Conservation (phyloP, 1,139 yeast species). For the Saccharomyces hybrid region DNA sequence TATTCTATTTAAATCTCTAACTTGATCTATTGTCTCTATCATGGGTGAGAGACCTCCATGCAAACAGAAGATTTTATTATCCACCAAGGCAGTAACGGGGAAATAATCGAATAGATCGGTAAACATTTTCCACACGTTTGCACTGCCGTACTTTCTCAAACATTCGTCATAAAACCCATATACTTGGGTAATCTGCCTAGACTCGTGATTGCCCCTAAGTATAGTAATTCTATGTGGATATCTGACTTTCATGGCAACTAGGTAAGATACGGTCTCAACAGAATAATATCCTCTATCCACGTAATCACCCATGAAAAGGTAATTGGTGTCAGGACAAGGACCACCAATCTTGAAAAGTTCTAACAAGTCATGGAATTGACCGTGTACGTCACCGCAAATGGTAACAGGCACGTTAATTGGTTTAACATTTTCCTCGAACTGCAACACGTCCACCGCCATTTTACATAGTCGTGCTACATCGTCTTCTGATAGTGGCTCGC, state of each 20-base stretch:
- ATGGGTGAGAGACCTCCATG: slow-evolving; percentile 92
- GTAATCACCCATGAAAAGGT: slow-evolving; percentile 78
- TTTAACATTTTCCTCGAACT: slow-evolving; percentile 81
- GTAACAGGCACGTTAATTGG: slow-evolving; percentile 87
- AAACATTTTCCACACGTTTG: slow-evolving; percentile 87
- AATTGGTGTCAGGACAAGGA: slow-evolving; percentile 68
- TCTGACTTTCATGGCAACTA: slow-evolving; percentile 67
- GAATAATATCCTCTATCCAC: slow-evolving; percentile 93
- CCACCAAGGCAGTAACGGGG: slow-evolving; percentile 75
- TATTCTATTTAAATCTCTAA: slow-evolving; percentile 66
- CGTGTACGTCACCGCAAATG: slow-evolving; percentile 79
- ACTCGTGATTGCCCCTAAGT: slow-evolving; percentile 86
- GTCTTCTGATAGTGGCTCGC: slow-evolving; percentile 75
- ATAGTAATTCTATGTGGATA: slow-evolving; percentile 79
- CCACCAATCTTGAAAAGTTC: slow-evolving; percentile 71
- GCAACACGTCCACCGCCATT: slow-evolving; percentile 80
- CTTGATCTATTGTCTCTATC: slow-evolving; percentile 77
- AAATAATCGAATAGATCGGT: slow-evolving; percentile 87
- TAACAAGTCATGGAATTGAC: slow-evolving; percentile 70
- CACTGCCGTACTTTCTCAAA: slow-evolving; percentile 79
- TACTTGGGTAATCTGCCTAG: slow-evolving; percentile 89
- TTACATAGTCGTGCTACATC: slow-evolving; percentile 76
- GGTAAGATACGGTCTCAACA: slow-evolving; percentile 66
- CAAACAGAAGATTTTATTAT: slow-evolving; percentile 75
- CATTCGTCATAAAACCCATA: slow-evolving; percentile 95